Evolutionary conservation across 306 rosid species (phyloP).

Genomic region (Ammopiptanthus mongolicus): DNA sequence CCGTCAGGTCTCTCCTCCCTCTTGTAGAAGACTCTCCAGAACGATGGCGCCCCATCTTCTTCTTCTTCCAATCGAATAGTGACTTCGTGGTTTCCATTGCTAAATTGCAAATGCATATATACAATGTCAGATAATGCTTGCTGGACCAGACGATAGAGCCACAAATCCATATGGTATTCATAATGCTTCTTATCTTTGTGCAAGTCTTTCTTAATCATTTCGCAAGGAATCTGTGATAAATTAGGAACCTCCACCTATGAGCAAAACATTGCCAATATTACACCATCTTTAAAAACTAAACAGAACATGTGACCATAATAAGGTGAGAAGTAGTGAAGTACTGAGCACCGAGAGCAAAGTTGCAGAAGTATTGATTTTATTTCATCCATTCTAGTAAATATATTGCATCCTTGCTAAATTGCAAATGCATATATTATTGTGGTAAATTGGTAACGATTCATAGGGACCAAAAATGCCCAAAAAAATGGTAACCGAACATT

Average conservation of each 20-base stretch:
- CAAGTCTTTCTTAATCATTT: conserved; percentile 33
- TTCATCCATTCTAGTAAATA: background rate
- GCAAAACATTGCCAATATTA: conserved; percentile 24
- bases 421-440: too few relatives aligned
- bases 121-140: too few relatives aligned
- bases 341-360: conserved; percentile 8
- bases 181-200: conserved; percentile 47
- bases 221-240: conserved; percentile 31
- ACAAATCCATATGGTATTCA: conserved; percentile 22
- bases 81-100: too few relatives aligned
- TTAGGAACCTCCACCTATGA: conserved; percentile 42
- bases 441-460: too few relatives aligned
- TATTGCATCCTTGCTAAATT: background rate
- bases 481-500: too few relatives aligned
- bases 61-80: too few relatives aligned
- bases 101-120: too few relatives aligned
- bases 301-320: background rate
- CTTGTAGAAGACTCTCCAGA: too few relatives aligned
- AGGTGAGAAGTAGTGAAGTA: background rate
- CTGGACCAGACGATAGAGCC: too few relatives aligned
- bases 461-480: too few relatives aligned
- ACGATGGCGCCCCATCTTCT: too few relatives aligned
- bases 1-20: too few relatives aligned
- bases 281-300: conserved; percentile 15
- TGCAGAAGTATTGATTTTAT: conserved; percentile 6